Evolutionary conservation across 1,139 yeast species (phyloP), one percentile per base, ranked within the genome.

Genomic region (Debaryomyces fabryi): DNA sequence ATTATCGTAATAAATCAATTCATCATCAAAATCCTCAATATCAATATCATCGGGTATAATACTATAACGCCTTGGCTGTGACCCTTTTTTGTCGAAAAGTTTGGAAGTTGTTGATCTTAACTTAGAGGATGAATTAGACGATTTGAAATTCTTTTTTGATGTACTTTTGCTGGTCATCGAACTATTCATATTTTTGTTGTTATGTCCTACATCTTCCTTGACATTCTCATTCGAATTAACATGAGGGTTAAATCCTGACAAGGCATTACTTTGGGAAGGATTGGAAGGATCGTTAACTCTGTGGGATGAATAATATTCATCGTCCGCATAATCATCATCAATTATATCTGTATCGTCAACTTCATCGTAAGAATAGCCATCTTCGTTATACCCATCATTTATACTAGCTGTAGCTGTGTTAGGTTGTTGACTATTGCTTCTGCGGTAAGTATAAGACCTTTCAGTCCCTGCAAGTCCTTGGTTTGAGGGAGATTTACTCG

Each of bases 1-100:
- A 51, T 72, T 71, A 53, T 76, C 81, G 54, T 76, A 76, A 53
- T 76, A 76, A 29, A 76, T 76, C 43, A 78, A 64, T 48, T 81
- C 83, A 48, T 81, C 86, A 53, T 81, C 85, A 54, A 81, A 82
- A 58, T 84, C 88, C 55, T 83, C 88, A 45, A 82, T 76, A 60
- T 83, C 86, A 13, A 83, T 76, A 59, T 83, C 87, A 59, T 83
- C 87, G 0, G 88, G 87, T 3, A 85, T 79, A 27, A 86, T 87
- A 24, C 90, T 85, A 57, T 86, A 86, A 42, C 92, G 69, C 59
- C 92, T 73, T 3, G 90, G 82, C 41, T 85, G 86, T 0, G 87
- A 79, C 0, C 90, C 90, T 52, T 81, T 85, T 20, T 83, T 80
- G 57, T 86, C 91, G 63, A 86, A 86, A 6, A 86, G 66, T 51